Percentiles rank a stretch among this genome's conserved stretches.
These are phyloP conservation scores for Globisporangium iwayamae DNA, from an alignment of 352 stramenopile species.

Conservation along the genomic window DNA sequence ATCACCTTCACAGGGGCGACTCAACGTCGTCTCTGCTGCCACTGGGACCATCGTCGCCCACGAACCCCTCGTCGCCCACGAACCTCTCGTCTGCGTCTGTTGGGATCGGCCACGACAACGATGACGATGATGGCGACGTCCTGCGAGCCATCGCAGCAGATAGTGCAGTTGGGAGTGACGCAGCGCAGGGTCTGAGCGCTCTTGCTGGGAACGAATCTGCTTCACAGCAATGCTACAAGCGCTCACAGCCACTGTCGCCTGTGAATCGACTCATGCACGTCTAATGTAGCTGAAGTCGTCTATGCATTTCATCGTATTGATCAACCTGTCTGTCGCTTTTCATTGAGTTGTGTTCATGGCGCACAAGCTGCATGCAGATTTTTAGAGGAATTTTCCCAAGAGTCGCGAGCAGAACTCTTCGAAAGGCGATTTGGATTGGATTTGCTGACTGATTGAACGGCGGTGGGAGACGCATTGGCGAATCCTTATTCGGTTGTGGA, in stretches of 20 bases:
- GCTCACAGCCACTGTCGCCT: slow-evolving; percentile 41
- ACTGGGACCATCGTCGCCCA: slow-evolving; percentile 10
- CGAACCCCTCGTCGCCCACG: too few relatives aligned
- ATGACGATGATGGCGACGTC: not conserved
- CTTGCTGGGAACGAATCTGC: slow-evolving; percentile 11
- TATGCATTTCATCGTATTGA: not conserved
- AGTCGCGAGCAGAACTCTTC: slow-evolving; percentile 2
- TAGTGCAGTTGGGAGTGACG: slow-evolving; percentile 5
- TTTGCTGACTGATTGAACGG: not conserved
- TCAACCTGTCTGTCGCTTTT: not conserved
- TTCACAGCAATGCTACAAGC: slow-evolving; percentile 49
- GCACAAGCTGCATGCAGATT: not conserved
- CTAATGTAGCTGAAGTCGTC: slow-evolving; percentile 7
- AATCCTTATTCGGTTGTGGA: not conserved
- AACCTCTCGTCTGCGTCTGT: slow-evolving; percentile 8
- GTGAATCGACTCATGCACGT: slow-evolving; percentile 30
- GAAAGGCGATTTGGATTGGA: not conserved
- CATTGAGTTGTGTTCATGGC: not conserved
- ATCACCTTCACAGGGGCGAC: not conserved
- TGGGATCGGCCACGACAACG: slow-evolving; percentile 1
- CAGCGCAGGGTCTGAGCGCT: slow-evolving; percentile 27
- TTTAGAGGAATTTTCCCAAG: not conserved
- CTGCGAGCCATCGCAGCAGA: not conserved
- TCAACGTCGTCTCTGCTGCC: slow-evolving; percentile 8
- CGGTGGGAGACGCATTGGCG: not conserved